A percentile compares a stretch with the other conserved stretches of the same genome.
Evolutionary conservation across 148 eudicot genomes (phyloP).

Genomic region (Dysphania ambrosioides): DNA sequence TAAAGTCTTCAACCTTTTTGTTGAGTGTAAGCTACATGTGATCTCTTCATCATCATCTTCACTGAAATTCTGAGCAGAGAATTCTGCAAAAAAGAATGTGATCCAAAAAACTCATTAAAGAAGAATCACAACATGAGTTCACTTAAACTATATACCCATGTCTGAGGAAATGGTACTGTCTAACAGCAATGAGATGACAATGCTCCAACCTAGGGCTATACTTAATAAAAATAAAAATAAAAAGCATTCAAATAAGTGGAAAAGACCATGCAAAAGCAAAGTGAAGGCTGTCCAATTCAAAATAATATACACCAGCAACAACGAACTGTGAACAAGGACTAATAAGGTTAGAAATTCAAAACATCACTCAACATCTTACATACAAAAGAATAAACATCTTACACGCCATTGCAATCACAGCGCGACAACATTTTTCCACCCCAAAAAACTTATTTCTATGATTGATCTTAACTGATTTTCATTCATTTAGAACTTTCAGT

Average conservation of each 20-base stretch:
- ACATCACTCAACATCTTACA: neutral
- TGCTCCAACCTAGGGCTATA: neutral
- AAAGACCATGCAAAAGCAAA: neutral
- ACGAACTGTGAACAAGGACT: neutral
- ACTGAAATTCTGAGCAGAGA: constrained; percentile 69
- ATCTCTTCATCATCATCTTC: constrained; percentile 45
- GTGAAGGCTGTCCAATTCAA: neutral
- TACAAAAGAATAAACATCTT: no score
- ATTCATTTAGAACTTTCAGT: no score
- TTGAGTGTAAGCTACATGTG: constrained; percentile 12
- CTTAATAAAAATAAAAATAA: neutral
- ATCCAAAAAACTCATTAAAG: neutral
- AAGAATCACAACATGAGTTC: neutral
- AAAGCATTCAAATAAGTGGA: neutral
- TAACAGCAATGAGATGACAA: neutral
- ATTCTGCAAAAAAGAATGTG: constrained; percentile 42
- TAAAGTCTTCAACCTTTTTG: constrained; percentile 44
- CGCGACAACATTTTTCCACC: no score
- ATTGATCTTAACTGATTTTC: no score
- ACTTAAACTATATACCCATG: neutral
- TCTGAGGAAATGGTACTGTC: neutral
- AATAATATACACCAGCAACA: neutral
- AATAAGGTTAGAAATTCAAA: no score
- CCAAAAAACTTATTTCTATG: no score
- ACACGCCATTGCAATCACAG: neutral